Percentiles rank a stretch among this genome's conserved stretches.
phyloP scores from a whole-genome alignment of 2,329 filamentous ascomycete genomes.

The Trichoderma sp. region DNA sequence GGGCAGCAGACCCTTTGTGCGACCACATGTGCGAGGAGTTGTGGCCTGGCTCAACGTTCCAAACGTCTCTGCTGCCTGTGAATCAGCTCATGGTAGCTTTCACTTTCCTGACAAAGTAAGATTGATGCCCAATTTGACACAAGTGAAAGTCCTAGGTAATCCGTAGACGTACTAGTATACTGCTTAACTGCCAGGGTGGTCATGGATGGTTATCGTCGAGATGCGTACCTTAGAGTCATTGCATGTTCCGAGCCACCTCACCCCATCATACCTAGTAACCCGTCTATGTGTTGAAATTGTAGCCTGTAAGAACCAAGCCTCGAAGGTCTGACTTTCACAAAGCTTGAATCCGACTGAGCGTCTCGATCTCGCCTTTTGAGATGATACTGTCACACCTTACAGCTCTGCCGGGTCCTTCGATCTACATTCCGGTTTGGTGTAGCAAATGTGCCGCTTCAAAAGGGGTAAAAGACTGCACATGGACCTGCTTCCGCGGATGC shows the following conservation, averaged over 20 bases:
- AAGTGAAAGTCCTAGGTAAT: neutral
- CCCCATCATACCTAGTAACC: neutral
- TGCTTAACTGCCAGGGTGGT: neutral
- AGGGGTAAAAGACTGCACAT: neutral
- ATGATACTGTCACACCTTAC: neutral
- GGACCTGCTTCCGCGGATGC: neutral
- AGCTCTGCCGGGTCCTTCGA: neutral
- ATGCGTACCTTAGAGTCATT: neutral
- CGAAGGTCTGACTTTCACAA: neutral
- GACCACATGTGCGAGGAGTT: neutral
- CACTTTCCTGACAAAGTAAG: neutral
- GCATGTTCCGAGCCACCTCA: neutral
- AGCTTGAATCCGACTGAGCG: neutral
- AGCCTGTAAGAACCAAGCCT: neutral
- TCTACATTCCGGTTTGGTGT: neutral
- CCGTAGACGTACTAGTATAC: no score
- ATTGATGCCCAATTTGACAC: neutral
- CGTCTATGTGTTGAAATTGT: neutral
- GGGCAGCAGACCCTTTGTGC: neutral
- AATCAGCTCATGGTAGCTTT: neutral
- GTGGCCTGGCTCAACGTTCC: neutral
- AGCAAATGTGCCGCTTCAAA: neutral
- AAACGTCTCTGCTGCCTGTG: neutral
- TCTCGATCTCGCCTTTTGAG: conserved; percentile 6
- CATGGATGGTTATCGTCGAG: neutral